Base-by-base conservation (phyloP, 768 basidiomycete species). In the Tulasnella calospora region DNA sequence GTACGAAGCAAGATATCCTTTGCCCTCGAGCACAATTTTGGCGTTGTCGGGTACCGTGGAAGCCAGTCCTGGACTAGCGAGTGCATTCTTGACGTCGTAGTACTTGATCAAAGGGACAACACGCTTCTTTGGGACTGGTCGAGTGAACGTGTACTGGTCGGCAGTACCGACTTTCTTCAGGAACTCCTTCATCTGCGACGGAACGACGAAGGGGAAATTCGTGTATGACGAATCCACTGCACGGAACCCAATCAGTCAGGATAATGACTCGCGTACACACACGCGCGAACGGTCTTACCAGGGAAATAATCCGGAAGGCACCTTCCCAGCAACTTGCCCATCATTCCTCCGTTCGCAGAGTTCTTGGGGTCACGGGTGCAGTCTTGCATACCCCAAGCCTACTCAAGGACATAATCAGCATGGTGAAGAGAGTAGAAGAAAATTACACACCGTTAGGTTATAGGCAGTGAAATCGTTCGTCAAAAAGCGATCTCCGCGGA, bases 401-500 rank as follows among this genome's bases (percentile, higher is more conserved):
- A 61, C 36, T 27, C 36, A 12, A 40, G 9, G 44, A 69, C 2
- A 55, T 57, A 36, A 30, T 27, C 23, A 17, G 23, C 17, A 3
- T 6, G 44, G 15, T n/a, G 4, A 2, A n/a, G 36, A 75, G 47
- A 6, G 0, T n/a, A 75, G 46, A 47, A 44, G 74, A 17, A 47
- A 38, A 36, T 23, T 23, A 5, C 21, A 17, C 38, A 76, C 75
- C 35, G 76, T 77, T 17, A 77, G 72, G 69, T 78, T 78, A 40
- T 71, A 73, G 8, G 77, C 44, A 10, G 94, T 95, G 83, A 89
- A 92, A 82, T 95, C 94, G 36, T 92, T 86, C 0, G 93, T 95
- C 85, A 89, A 93, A 87, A 90, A 92, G 75, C 94, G 88, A 82
- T 95, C 94, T 40, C 94, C 94, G 75, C 94, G 91, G 71, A 92